Conservation (phyloP, 208 protist genomes). For the Porcisia deanei region DNA sequence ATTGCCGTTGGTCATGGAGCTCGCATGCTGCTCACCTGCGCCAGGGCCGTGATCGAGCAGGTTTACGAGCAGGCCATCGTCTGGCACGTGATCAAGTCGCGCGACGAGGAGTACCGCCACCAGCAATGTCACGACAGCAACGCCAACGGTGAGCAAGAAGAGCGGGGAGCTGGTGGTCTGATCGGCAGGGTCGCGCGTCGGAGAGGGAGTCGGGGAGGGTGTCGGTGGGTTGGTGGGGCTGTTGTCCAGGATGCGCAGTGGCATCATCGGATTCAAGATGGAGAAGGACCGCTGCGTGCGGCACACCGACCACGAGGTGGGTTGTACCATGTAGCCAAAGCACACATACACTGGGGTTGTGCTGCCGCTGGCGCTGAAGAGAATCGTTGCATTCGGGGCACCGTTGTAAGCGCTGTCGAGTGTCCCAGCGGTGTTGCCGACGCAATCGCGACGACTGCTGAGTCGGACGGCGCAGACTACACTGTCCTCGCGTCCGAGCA, state of each 20-base stretch:
- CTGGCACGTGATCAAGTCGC: slow-evolving; percentile 31
- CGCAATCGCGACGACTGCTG: slow-evolving; percentile 45
- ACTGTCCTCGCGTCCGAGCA: neutral
- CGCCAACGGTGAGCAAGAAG: slow-evolving; percentile 27
- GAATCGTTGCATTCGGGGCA: slow-evolving; percentile 15
- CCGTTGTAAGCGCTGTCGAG: slow-evolving; percentile 42
- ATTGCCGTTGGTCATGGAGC: neutral
- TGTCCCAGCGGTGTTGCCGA: slow-evolving; percentile 53
- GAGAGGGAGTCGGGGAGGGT: slow-evolving; percentile 21
- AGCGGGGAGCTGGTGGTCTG: slow-evolving; percentile 21
- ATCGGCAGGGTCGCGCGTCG: slow-evolving; percentile 28
- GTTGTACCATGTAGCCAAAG: slow-evolving; percentile 28
- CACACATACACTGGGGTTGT: slow-evolving; percentile 47
- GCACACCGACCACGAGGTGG: slow-evolving; percentile 21
- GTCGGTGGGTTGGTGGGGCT: slow-evolving; percentile 6
- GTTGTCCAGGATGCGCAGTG: slow-evolving; percentile 32
- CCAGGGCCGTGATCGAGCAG: slow-evolving; percentile 7
- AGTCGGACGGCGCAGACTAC: slow-evolving; percentile 39
- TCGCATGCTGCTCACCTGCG: neutral
- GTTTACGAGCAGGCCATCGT: slow-evolving; percentile 25
- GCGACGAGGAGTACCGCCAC: slow-evolving; percentile 37
- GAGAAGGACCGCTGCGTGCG: slow-evolving; percentile 22
- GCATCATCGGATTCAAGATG: slow-evolving; percentile 34
- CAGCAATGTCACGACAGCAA: slow-evolving; percentile 33
- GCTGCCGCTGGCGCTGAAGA: slow-evolving; percentile 37